phyloP scores from a whole-genome alignment of 306 rosid species.

The Abrus precatorius region DNA sequence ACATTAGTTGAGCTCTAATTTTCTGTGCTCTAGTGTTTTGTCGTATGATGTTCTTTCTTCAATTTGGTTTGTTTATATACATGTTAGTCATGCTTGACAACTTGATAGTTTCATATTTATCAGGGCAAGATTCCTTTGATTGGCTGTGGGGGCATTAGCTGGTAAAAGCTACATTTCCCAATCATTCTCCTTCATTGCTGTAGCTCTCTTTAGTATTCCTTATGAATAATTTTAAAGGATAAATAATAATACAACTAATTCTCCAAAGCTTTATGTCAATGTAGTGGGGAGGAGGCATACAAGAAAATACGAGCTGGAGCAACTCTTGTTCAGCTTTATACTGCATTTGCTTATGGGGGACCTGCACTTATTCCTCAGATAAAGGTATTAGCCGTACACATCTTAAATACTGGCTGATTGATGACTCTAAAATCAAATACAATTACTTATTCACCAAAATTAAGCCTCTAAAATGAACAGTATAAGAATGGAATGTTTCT shows the following conservation, averaged over 20 bases:
- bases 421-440: no score
- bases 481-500: neutral
- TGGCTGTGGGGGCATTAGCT: constrained; percentile 90
- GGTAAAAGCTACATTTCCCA: constrained; percentile 58
- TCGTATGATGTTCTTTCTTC: no score
- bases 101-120: constrained; percentile 44
- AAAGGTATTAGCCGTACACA: constrained; percentile 62
- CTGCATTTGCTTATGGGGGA: constrained; percentile 93
- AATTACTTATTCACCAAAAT: no score
- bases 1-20: no score
- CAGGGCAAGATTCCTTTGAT: constrained; percentile 93
- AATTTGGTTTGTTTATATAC: constrained; percentile 6
- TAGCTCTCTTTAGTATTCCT: constrained; percentile 30
- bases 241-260: constrained; percentile 28
- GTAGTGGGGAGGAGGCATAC: constrained; percentile 96
- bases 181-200: neutral
- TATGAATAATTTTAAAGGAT: neutral
- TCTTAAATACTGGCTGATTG: no score
- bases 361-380: constrained; percentile 97
- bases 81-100: constrained; percentile 33
- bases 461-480: neutral
- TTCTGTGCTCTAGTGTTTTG: no score
- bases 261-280: constrained; percentile 34
- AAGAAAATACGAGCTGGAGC: constrained; percentile 92
- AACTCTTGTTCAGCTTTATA: constrained; percentile 91